Evolutionary conservation across 179 eudicot genomes (phyloP), one percentile per base, ranked within the genome.

Genomic region (Silene noctiflora): DNA sequence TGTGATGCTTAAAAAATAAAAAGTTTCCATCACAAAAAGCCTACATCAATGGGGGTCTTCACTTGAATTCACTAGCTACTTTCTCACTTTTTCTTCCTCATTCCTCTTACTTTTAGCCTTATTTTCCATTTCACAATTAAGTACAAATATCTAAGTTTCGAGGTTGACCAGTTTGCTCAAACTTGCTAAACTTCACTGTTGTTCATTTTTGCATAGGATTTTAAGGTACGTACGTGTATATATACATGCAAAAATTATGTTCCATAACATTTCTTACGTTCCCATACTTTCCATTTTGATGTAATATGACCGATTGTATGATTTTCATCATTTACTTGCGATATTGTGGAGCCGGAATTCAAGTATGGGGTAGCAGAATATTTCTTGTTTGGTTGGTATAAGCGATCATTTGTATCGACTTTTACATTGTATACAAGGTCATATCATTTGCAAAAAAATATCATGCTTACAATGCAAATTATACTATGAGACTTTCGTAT

Each of bases 31-130:
- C 46, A 39, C 33, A 20, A 20, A 69, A 69, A 56, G 53, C 60
- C 59, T 31, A 69, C 78, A 20, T 76, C 74, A 11, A 60, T 33
- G 51, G 59, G 58, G 27, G 29, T 1, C 13, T 16, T 73, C 56
- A 58, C 66, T 67, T 9, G 11, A 39, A 27, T 27, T 29, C 33
- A 29, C 22, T 9, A 56, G 25, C 71, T 48, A 8, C 27, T 60
- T 39, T 71, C 76, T 64, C 66, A 51, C 67, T 64, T 72, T 71
- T 16, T 16, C 66, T 55, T 51, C 78, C 64, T 75, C 48, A 53
- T 75, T 27, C 20, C 16, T 29, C 33, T 1, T 29, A 33, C 39
- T 68, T 68, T 0, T 19, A 53, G 22, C 69, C 29, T 67, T 8
- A 42, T 20, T 69, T 9, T 21, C 33, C 33, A 8, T n/a, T 31